Evolutionary conservation across 2,329 filamentous ascomycete genomes (phyloP).

Genomic region (Diaporthe longicolla): DNA sequence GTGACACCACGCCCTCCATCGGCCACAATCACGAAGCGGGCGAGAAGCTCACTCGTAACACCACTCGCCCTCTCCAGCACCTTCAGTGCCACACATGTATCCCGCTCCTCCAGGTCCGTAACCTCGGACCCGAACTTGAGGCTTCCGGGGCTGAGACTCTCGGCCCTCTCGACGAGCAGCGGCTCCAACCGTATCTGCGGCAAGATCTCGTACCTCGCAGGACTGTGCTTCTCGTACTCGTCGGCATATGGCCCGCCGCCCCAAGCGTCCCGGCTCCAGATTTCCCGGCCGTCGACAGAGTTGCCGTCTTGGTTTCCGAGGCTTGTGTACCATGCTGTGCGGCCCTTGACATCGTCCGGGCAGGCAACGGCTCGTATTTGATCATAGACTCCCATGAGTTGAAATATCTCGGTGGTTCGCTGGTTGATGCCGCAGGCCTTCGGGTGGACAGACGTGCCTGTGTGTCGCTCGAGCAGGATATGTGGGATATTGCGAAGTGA

Average conservation of each 20-base stretch:
- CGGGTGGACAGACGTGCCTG: constrained; percentile 42
- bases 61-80: constrained; percentile 40
- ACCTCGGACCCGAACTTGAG: constrained; percentile 50
- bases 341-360: constrained; percentile 38
- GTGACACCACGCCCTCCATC: constrained; percentile 52
- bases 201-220: constrained; percentile 49
- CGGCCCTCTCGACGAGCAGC: constrained; percentile 49
- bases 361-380: constrained; percentile 9
- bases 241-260: constrained; percentile 49
- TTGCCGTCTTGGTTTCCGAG: constrained; percentile 45
- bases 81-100: constrained; percentile 44
- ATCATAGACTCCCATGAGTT: constrained; percentile 31
- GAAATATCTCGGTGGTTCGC: constrained; percentile 35
- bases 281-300: constrained; percentile 46
- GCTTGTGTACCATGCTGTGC: constrained; percentile 52
- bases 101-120: constrained; percentile 45
- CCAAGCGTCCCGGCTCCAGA: constrained; percentile 50
- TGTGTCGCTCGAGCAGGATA: constrained; percentile 42
- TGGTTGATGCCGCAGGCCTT: constrained; percentile 41
- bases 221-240: constrained; percentile 44
- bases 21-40: constrained; percentile 51
- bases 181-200: constrained; percentile 56
- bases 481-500: constrained; percentile 41
- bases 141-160: constrained; percentile 49
- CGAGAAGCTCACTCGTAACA: constrained; percentile 41